Evolutionary conservation across 2,329 filamentous ascomycete species (phyloP).

Genomic region (Penicillium sp.): DNA sequence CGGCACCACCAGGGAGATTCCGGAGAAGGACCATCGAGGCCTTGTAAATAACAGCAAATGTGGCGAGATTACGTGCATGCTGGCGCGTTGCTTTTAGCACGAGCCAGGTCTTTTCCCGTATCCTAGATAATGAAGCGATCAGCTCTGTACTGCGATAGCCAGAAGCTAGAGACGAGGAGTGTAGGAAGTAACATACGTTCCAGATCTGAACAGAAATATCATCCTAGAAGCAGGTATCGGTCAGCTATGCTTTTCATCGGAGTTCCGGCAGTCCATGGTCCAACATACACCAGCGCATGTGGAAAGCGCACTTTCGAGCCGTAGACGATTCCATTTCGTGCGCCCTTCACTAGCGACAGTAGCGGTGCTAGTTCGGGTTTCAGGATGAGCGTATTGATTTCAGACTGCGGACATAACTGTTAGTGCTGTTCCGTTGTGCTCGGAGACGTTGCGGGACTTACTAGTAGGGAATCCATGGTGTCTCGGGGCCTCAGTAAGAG

Average conservation of each 20-base stretch:
- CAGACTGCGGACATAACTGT: constrained; percentile 48
- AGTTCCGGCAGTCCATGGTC: not conserved
- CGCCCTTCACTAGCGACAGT: constrained; percentile 81
- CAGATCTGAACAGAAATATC: constrained; percentile 93
- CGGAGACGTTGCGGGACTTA: constrained; percentile 15
- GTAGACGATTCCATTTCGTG: constrained; percentile 95
- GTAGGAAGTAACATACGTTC: constrained; percentile 59
- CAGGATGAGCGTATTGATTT: constrained; percentile 71
- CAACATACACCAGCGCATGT: constrained; percentile 76
- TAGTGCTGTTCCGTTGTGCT: constrained; percentile 3
- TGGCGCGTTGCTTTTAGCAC: constrained; percentile 82
- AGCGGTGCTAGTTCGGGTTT: constrained; percentile 82
- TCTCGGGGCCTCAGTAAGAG: constrained; percentile 30
- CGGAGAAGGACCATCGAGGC: constrained; percentile 70
- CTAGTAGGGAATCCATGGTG: constrained; percentile 38
- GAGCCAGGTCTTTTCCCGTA: constrained; percentile 72
- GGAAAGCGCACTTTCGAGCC: constrained; percentile 97
- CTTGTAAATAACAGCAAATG: constrained; percentile 92
- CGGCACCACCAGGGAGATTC: constrained; percentile 46
- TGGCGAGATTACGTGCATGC: constrained; percentile 86
- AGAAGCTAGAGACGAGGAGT: not conserved
- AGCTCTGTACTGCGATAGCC: constrained; percentile 13
- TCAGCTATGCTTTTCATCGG: constrained; percentile 15
- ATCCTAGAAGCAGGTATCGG: constrained; percentile 55
- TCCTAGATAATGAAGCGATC: constrained; percentile 32